These are phyloP conservation scores for Venturia asperata DNA, from an alignment of 2,329 filamentous ascomycete species.

Conservation along the genomic window DNA sequence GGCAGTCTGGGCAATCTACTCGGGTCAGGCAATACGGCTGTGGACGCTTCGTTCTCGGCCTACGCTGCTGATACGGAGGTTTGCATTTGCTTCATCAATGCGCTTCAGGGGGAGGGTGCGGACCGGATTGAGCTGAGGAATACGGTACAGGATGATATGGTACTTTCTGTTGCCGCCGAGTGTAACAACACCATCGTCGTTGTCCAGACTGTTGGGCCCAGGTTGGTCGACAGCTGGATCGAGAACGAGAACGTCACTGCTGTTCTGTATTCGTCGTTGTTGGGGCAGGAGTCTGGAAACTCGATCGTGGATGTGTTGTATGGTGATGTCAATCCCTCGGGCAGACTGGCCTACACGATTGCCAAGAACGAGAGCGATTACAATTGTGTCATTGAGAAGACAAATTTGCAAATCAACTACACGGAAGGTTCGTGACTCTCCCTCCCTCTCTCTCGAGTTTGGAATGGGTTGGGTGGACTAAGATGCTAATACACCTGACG, in stretches of 20 bases:
- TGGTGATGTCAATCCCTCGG: slow-evolving; percentile 68
- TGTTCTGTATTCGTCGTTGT: slow-evolving; percentile 75
- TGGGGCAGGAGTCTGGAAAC: slow-evolving; percentile 78
- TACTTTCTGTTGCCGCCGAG: slow-evolving; percentile 59
- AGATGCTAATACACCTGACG: background rate
- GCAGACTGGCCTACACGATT: slow-evolving; percentile 74
- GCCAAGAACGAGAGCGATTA: slow-evolving; percentile 63
- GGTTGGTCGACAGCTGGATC: slow-evolving; percentile 31
- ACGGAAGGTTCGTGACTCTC: slow-evolving; percentile 61
- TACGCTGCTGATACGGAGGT: slow-evolving; percentile 74
- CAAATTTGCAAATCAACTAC: slow-evolving; percentile 61
- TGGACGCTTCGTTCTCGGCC: background rate
- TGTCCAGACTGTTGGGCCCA: slow-evolving; percentile 34
- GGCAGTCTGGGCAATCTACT: slow-evolving; percentile 4
- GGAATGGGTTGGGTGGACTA: background rate
- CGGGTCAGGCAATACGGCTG: background rate
- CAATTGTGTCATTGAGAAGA: slow-evolving; percentile 59
- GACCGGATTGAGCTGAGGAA: slow-evolving; percentile 68
- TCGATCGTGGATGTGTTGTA: slow-evolving; percentile 74
- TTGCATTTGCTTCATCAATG: slow-evolving; percentile 57
- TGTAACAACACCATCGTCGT: slow-evolving; percentile 36
- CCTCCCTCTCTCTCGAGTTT: background rate
- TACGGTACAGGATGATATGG: slow-evolving; percentile 57
- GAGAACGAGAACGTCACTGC: slow-evolving; percentile 57
- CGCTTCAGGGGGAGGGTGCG: slow-evolving; percentile 71